These are phyloP conservation scores for Corymbia citriodora DNA, from an alignment of 441 rosid genomes.

Conservation along the genomic window DNA sequence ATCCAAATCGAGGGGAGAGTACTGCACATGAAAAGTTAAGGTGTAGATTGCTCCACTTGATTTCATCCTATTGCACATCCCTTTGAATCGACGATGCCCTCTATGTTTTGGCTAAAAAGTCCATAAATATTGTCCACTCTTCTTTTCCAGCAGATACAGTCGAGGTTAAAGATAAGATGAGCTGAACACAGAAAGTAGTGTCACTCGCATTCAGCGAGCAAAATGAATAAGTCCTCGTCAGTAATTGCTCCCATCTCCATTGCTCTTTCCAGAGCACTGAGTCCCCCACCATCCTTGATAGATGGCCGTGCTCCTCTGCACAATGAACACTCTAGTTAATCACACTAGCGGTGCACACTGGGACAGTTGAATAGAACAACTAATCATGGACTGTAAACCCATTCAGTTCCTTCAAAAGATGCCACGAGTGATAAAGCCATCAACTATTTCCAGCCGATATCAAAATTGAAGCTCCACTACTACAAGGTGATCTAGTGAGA, in stretches of 20 bases:
- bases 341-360: not conserved
- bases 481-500: not conserved
- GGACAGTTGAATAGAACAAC: not conserved
- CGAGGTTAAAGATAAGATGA: not conserved
- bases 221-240: slow-evolving; percentile 73
- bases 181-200: not conserved
- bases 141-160: not conserved
- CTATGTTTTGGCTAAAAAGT: not conserved
- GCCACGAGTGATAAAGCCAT: not conserved
- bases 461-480: not conserved
- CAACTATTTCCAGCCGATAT: not conserved
- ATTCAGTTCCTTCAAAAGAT: not conserved
- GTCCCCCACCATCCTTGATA: slow-evolving; percentile 66
- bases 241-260: slow-evolving; percentile 93
- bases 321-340: not conserved
- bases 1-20: not conserved
- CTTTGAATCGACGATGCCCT: not conserved
- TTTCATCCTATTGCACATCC: not conserved
- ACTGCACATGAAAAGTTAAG: not conserved
- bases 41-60: not conserved
- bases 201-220: slow-evolving; percentile 54
- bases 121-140: not conserved
- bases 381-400: not conserved
- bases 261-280: slow-evolving; percentile 72
- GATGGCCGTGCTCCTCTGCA: slow-evolving; percentile 79